Percentiles rank a stretch among this genome's conserved stretches.
Evolutionary conservation across 179 eudicot genomes (phyloP).

Genomic region (Spergularia azorica): DNA sequence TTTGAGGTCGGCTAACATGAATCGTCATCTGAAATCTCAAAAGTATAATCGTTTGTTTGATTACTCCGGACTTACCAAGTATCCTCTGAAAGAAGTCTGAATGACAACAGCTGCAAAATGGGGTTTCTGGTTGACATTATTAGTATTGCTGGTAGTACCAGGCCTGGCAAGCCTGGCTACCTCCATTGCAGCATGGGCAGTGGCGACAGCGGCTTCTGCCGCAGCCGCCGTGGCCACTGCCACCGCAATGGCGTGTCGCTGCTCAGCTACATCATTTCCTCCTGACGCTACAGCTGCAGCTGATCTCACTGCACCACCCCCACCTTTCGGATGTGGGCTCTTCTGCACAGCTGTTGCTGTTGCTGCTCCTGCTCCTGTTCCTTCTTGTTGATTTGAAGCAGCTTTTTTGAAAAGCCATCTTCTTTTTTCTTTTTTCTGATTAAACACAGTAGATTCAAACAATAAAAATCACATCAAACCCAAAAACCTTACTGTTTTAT

Average conservation of each 20-base stretch:
- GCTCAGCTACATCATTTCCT: constrained; percentile 38
- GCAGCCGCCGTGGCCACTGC: constrained; percentile 78
- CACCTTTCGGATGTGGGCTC: constrained; percentile 27
- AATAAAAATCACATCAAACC: neutral
- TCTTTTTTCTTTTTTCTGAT: constrained; percentile 67
- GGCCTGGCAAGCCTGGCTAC: constrained; percentile 51
- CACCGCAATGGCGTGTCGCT: constrained; percentile 72
- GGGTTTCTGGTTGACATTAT: constrained; percentile 29
- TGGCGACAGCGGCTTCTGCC: constrained; percentile 78
- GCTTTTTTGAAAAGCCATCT: constrained; percentile 84
- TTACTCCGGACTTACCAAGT: constrained; percentile 44
- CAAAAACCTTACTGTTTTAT: neutral
- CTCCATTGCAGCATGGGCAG: constrained; percentile 76
- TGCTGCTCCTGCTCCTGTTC: neutral
- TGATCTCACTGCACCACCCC: neutral
- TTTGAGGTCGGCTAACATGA: no score
- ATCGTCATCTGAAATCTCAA: no score
- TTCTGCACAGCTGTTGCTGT: constrained; percentile 28
- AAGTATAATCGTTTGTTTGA: no score
- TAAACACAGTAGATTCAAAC: neutral
- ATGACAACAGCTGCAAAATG: constrained; percentile 68
- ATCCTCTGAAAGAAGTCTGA: constrained; percentile 91
- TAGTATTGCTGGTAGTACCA: neutral
- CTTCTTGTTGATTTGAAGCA: constrained; percentile 30
- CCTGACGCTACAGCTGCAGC: constrained; percentile 16